Base-by-base conservation (phyloP, 2,329 filamentous ascomycete species). In the Albophoma yamanashiensis region DNA sequence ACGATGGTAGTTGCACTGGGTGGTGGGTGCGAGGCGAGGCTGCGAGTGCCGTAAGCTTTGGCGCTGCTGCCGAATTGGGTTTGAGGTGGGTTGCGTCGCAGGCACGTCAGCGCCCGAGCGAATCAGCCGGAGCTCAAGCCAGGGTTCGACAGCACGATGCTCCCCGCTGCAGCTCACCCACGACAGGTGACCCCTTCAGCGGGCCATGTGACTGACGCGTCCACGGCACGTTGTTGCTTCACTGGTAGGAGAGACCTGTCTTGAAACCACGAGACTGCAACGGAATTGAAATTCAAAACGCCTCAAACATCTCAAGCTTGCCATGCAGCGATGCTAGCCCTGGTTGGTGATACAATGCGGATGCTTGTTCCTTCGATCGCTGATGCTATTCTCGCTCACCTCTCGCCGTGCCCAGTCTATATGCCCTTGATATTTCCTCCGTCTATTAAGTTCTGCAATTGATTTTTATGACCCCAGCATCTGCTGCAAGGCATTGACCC, bases 401-500 rank as follows among this genome's bases (percentile, higher is more conserved):
- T 31, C 47, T 9, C 27, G 3, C 31, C 9, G 4, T 36, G 4
- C 11, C 17, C 17, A 6, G 31, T 55, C 50, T 55, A 55, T 36
- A 4, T 38, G 50, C 31, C 50, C 27, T 31, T 38, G 50, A 38
- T 22, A 38, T 38, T 22, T n/a, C 50, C 31, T n/a, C 20, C 11
- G 20, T 22, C 31, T 38, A 38, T 36, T 55, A 8, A 53, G 2
- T n/a, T 34, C 17, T 9, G 17, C 1, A 36, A 8, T n/a, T 4
- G 14, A 1, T 11, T n/a, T 14, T 38, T 12, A 55, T 15, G 31
- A n/a, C 15, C 64, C 66, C 36, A 78, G 65, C 74, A 77, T 81
- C 69, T 83, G 80, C 62, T 81, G 79, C 63, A 78, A 67, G 31
- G 79, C 79, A 68, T 82, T 82, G 11, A 78, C 73, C 27, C 79